These are phyloP conservation scores for Populus trichocarpa DNA, from an alignment of 441 rosid species.

Conservation along the genomic window DNA sequence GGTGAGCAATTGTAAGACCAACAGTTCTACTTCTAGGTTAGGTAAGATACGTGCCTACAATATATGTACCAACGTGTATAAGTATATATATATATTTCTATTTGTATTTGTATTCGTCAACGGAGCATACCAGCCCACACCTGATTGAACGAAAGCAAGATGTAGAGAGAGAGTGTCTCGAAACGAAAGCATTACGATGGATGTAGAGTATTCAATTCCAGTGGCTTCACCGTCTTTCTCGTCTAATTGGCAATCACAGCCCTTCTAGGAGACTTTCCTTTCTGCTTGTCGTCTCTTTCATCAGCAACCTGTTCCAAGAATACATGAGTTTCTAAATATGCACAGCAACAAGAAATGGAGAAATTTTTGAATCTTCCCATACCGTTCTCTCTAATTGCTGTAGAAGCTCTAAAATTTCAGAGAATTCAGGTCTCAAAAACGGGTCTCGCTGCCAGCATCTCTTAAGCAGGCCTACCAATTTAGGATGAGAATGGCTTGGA, in stretches of 20 bases:
- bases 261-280: slow-evolving; percentile 12
- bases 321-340: not conserved
- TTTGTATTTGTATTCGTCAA: not conserved
- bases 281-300: slow-evolving; percentile 19
- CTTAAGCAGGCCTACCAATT: slow-evolving; percentile 44
- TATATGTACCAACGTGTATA: not conserved
- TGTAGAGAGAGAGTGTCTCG: not conserved
- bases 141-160: not conserved
- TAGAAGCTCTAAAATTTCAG: slow-evolving; percentile 45
- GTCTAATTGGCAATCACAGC: slow-evolving; percentile 12
- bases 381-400: slow-evolving; percentile 39
- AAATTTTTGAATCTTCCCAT: not conserved
- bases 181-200: not conserved
- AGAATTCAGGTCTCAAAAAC: slow-evolving; percentile 60
- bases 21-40: slow-evolving; percentile 5
- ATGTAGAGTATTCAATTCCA: slow-evolving; percentile 8
- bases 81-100: no score
- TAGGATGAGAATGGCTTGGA: slow-evolving; percentile 45
- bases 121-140: not conserved
- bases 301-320: slow-evolving; percentile 27
- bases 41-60: not conserved
- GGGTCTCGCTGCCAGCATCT: slow-evolving; percentile 69
- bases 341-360: not conserved
- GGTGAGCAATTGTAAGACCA: not conserved
- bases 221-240: slow-evolving; percentile 4